Evolutionary conservation across 2,329 filamentous ascomycete genomes (phyloP).

Genomic region (Penicillium crustosum): DNA sequence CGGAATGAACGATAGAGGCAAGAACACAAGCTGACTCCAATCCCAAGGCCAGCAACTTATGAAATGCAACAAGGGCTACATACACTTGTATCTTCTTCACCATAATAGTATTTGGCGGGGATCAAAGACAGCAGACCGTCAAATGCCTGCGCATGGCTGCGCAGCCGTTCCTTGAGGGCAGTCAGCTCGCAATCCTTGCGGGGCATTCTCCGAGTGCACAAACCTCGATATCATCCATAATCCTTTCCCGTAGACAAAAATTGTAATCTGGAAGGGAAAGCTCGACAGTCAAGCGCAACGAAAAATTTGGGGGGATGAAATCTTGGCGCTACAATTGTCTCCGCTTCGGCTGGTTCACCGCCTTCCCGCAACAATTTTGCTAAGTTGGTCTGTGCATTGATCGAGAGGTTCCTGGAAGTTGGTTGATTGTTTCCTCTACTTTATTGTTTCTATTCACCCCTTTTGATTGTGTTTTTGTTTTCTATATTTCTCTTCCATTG

Average conservation of each 20-base stretch:
- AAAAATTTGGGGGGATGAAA: slow-evolving; percentile 44
- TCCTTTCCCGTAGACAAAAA: slow-evolving; percentile 14
- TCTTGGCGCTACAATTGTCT: slow-evolving; percentile 38
- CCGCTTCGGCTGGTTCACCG: slow-evolving; percentile 35
- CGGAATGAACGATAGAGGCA: slow-evolving; percentile 10
- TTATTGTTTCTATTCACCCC: background rate
- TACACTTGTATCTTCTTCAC: slow-evolving; percentile 74
- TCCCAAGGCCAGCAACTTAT: background rate
- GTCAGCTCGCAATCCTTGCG: slow-evolving; percentile 24
- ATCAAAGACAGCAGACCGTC: slow-evolving; percentile 85
- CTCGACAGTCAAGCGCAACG: slow-evolving; percentile 29
- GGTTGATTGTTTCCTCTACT: background rate
- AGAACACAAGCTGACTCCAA: slow-evolving; percentile 12
- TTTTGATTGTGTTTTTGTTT: background rate
- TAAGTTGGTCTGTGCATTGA: slow-evolving; percentile 4
- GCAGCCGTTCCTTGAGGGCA: slow-evolving; percentile 46
- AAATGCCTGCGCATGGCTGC: slow-evolving; percentile 68
- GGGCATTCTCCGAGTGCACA: slow-evolving; percentile 22
- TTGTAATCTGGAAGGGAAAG: slow-evolving; percentile 17
- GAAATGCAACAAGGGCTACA: slow-evolving; percentile 41
- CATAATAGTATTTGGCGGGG: slow-evolving; percentile 87
- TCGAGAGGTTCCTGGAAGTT: background rate
- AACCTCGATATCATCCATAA: slow-evolving; percentile 44
- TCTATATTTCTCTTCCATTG: background rate
- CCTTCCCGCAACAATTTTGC: slow-evolving; percentile 13